Conservation (phyloP, 495 filamentous ascomycete genomes). For the Podospora pseudoanserina region DNA sequence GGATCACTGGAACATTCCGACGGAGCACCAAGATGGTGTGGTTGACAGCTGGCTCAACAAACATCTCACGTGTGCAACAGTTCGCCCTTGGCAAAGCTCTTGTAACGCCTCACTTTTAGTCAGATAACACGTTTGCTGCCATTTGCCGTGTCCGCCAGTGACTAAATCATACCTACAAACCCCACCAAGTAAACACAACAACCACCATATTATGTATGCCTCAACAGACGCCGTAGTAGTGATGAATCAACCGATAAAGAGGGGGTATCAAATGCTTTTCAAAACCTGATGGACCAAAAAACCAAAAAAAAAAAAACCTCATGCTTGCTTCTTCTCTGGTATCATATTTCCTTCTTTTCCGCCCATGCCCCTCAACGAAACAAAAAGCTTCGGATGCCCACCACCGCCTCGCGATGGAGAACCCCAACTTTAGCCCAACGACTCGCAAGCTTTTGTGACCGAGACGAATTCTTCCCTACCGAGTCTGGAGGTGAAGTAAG, state of each 20-base stretch:
- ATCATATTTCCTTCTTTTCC: background rate
- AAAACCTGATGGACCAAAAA: slow-evolving; percentile 7
- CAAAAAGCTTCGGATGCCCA: slow-evolving; percentile 37
- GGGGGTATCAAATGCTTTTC: slow-evolving; percentile 22
- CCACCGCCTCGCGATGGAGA: slow-evolving; percentile 39
- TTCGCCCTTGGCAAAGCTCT: background rate
- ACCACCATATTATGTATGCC: background rate
- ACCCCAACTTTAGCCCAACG: slow-evolving; percentile 34
- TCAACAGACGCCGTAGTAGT: slow-evolving; percentile 11
- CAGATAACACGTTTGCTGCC: background rate
- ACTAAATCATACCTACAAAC: background rate
- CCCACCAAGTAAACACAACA: background rate
- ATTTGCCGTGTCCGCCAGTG: background rate
- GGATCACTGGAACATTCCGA: background rate
- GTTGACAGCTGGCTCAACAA: background rate
- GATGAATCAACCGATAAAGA: slow-evolving; percentile 10
- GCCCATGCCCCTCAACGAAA: slow-evolving; percentile 31
- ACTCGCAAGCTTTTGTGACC: slow-evolving; percentile 21
- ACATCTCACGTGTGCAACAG: background rate
- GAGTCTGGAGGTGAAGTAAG: slow-evolving; percentile 17
- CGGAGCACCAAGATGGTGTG: background rate
- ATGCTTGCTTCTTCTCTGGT: background rate
- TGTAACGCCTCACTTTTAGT: background rate
- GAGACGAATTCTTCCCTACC: slow-evolving; percentile 13
- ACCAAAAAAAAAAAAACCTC: background rate